Evolutionary conservation across 2,329 filamentous ascomycete genomes (phyloP).

Genomic region (Daldinia eschscholtzii): DNA sequence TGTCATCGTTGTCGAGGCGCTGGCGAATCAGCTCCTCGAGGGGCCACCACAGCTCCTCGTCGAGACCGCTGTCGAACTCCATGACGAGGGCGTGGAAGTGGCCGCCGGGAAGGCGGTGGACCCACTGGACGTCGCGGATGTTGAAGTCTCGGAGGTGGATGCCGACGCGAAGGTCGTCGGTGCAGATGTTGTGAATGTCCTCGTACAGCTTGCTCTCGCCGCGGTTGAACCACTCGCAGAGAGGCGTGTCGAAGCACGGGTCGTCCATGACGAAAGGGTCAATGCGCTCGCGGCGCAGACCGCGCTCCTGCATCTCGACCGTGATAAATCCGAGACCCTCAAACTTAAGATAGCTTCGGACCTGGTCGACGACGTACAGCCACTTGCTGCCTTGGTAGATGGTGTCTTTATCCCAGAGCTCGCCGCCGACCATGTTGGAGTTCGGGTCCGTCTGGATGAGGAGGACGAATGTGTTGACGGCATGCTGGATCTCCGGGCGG

Average conservation of each 20-base stretch:
- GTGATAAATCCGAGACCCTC: not conserved
- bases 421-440: conserved; percentile 1
- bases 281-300: not conserved
- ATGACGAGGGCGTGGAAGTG: conserved; percentile 10
- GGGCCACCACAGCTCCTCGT: conserved; percentile 4
- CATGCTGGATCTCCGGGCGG: not conserved
- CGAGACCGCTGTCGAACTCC: conserved; percentile 4
- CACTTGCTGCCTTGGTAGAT: conserved; percentile 16
- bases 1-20: not conserved
- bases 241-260: not conserved
- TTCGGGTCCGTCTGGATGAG: not conserved
- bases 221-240: conserved; percentile 7
- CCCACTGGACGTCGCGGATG: conserved; percentile 9
- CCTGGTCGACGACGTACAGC: conserved; percentile 16
- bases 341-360: conserved; percentile 6
- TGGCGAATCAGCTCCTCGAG: not conserved
- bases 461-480: not conserved
- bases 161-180: not conserved
- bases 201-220: not conserved
- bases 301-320: conserved; percentile 13
- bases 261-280: not conserved
- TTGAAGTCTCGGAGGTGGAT: not conserved
- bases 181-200: conserved; percentile 7
- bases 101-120: not conserved
- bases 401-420: not conserved